Evolutionary conservation across 2,329 filamentous ascomycete genomes (phyloP).

Genomic region (Ampelomyces quisqualis): DNA sequence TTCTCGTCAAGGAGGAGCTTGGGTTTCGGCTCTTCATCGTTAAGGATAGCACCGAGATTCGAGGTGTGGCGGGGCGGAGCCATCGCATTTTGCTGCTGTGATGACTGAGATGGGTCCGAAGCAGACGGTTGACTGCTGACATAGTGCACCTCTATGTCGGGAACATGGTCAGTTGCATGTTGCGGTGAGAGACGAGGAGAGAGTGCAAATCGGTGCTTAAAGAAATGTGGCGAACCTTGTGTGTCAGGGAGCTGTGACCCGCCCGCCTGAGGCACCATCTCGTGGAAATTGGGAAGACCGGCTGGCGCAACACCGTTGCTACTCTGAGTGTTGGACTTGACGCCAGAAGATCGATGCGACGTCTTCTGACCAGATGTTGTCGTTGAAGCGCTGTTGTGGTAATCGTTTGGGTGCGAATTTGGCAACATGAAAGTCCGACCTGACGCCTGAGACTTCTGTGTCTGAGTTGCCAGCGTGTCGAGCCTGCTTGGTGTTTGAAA

Average conservation of each 20-base stretch:
- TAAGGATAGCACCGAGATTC: slow-evolving; percentile 47
- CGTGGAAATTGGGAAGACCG: slow-evolving; percentile 58
- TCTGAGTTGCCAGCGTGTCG: slow-evolving; percentile 43
- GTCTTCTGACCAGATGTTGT: slow-evolving; percentile 81
- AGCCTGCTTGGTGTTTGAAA: slow-evolving; percentile 37
- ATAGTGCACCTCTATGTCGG: slow-evolving; percentile 33
- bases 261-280: slow-evolving; percentile 51
- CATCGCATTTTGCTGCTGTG: slow-evolving; percentile 34
- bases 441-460: slow-evolving; percentile 65
- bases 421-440: slow-evolving; percentile 60
- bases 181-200: slow-evolving; percentile 9
- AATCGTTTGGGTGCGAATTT: slow-evolving; percentile 61
- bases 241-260: slow-evolving; percentile 66
- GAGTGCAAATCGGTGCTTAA: slow-evolving; percentile 16
- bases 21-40: slow-evolving; percentile 38
- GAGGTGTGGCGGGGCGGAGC: slow-evolving; percentile 37
- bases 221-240: slow-evolving; percentile 51
- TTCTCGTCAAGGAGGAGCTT: slow-evolving; percentile 50
- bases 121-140: slow-evolving; percentile 41
- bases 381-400: slow-evolving; percentile 84
- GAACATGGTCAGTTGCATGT: slow-evolving; percentile 20
- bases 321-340: slow-evolving; percentile 71
- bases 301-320: slow-evolving; percentile 61
- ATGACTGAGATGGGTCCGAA: slow-evolving; percentile 43
- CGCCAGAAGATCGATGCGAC: slow-evolving; percentile 69